Base-by-base conservation (phyloP, 1,284 basidiomycete genomes). In the Marasmius sp. region DNA sequence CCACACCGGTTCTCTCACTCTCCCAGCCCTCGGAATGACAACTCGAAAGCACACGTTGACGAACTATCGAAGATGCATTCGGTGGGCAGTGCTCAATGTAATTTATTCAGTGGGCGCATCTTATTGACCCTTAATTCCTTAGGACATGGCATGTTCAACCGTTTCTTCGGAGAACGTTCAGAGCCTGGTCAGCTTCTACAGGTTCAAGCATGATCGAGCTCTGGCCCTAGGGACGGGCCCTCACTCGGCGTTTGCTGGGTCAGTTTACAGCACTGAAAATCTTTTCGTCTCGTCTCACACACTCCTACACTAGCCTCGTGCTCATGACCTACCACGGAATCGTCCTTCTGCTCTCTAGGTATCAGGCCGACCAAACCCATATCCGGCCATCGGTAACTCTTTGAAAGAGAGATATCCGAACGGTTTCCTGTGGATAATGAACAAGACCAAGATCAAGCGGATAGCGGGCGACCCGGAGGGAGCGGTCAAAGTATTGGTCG, bases 311-410 rank as follows among this genome's bases (percentile, higher is more conserved):
- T 57, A 88, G 89, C n/a, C 76, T 93, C n/a, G 82, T 88, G 0
- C 74, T 93, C 9, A 92, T 92, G 88, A 88, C 89, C 6, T 92
- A 92, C 69, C 79, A 90, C 59, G 88, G 91, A 37, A 81, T 87
- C 54, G 84, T 92, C 2, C 78, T 92, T 6, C 81, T 91, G 0
- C 71, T 89, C 36, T 77, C 87, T 8, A 90, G 91, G 3, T 93
- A 86, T 67, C 90, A 91, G 70, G 89, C 89, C 1, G 85, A 92
- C 62, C 88, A 89, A 69, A 76, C 77, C 45, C 81, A 83, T 90
- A 90, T 68, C 76, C 77, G 20, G 79, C 79, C 2, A 85, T 92
- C 45, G 83, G 91, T 1, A 82, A 86, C 61, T 82, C 41, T 22
- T 73, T 89, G 12, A 82, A 85, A 50, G 62, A 72, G 2, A 79